Conservation (phyloP, 495 filamentous ascomycete species). For the Mycothermus thermophilus region DNA sequence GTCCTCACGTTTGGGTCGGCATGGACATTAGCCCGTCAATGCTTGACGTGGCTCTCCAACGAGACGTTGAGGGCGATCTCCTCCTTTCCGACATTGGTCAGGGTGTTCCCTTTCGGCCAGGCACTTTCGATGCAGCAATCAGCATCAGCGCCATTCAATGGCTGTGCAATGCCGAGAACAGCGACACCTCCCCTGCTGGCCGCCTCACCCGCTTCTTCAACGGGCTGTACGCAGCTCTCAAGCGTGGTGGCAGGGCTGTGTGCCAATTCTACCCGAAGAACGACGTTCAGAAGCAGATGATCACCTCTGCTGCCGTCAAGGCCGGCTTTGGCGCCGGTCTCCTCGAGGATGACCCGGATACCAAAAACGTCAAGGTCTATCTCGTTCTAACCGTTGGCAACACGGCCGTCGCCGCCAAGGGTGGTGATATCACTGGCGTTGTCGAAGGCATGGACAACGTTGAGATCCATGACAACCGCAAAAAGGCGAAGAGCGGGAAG, state of each 20-base stretch:
- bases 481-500: conserved; percentile 34
- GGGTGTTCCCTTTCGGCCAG: conserved; percentile 84
- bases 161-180: conserved; percentile 90
- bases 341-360: conserved; percentile 86
- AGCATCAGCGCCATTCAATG: conserved; percentile 92
- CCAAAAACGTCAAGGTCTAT: conserved; percentile 88
- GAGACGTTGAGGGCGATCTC: conserved; percentile 84
- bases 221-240: conserved; percentile 72
- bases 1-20: conserved; percentile 84
- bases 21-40: conserved; percentile 92
- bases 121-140: conserved; percentile 88
- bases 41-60: conserved; percentile 80
- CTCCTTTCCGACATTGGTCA: conserved; percentile 89
- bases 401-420: conserved; percentile 45
- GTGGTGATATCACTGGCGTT: conserved; percentile 72
- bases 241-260: conserved; percentile 78
- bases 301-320: conserved; percentile 71
- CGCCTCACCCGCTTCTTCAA: conserved; percentile 78
- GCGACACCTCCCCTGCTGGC: conserved; percentile 62
- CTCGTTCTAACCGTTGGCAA: conserved; percentile 87
- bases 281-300: conserved; percentile 80
- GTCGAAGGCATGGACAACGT: conserved; percentile 81
- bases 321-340: conserved; percentile 93
- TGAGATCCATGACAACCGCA: conserved; percentile 62
- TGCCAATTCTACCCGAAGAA: conserved; percentile 98